Base-by-base conservation (phyloP, 495 filamentous ascomycete genomes). In the Trichoderma reesei region DNA sequence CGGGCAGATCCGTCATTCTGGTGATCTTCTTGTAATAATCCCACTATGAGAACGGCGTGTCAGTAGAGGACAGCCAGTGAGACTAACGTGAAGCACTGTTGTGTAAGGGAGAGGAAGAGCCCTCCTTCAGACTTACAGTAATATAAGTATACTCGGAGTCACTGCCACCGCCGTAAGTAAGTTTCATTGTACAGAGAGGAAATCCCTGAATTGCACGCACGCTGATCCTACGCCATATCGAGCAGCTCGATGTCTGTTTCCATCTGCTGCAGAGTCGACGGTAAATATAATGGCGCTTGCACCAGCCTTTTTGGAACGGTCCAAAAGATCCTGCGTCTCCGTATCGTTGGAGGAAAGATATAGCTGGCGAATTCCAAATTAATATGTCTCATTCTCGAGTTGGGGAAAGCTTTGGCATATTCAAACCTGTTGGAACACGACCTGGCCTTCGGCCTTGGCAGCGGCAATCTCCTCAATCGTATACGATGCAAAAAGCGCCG, bases 211-310 rank as follows among this genome's bases (percentile, higher is more conserved):
- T 38, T 18, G n/a, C 13, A 68, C 71, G 67, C 68, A 73, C 73
- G 68, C 67, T 18, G 65, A 68, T 10, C 67, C 65, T 41, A 73
- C 71, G 39, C 70, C 70, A 41, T 71, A 76, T 34, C 76, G 72
- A 13, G 65, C 68, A 16, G 74, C 77, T 14, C 76, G 73, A 9
- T 73, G 72, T 9, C 77, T 69, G 60, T 73, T 74, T 33, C 74
- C 74, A 62, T 73, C 68, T 16, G 74, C 71, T 14, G 76, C 67
- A 3, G 74, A 71, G 66, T 79, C 76, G 36, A 78, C 63, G 41
- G 75, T 78, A 34, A 73, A 75, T 42, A 78, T 70, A 48, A 79
- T 69, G 37, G 75, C 77, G 51, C 76, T 77, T 65, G 66, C 65
- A n/a, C 71, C 72, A 2, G 70, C 60, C 5, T 60, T 54, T 63